A percentile compares a stretch with the other conserved stretches of the same genome.
These are phyloP conservation scores for Claviceps spartinae DNA, from an alignment of 2,329 filamentous ascomycete species.

Conservation along the genomic window DNA sequence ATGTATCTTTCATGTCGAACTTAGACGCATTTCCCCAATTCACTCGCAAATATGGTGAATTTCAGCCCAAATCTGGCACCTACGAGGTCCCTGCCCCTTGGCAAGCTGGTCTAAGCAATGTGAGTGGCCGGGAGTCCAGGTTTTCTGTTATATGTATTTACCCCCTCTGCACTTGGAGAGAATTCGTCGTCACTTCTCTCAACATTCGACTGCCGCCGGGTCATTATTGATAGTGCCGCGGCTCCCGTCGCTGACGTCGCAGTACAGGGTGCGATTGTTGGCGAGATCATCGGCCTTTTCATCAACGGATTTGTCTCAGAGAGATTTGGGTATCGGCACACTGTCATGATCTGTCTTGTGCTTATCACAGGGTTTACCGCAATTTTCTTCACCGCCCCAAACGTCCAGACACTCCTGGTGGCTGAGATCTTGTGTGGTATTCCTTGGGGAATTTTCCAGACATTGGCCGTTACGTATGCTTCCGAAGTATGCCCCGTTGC, in stretches of 20 bases:
- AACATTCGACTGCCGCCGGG: not conserved
- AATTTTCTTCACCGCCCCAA: constrained; percentile 52
- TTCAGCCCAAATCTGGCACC: constrained; percentile 24
- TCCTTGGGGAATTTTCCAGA: constrained; percentile 47
- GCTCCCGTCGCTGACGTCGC: not conserved
- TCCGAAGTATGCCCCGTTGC: constrained; percentile 61
- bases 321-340: constrained; percentile 53
- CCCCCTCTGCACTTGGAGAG: not conserved
- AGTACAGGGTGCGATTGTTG: constrained; percentile 19
- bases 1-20: constrained; percentile 3
- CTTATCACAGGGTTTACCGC: constrained; percentile 43
- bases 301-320: constrained; percentile 54
- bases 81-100: constrained; percentile 47
- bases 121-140: constrained; percentile 12
- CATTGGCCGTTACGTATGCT: constrained; percentile 50
- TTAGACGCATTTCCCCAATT: constrained; percentile 42
- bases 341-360: constrained; percentile 44
- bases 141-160: not conserved
- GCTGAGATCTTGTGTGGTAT: constrained; percentile 52
- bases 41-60: constrained; percentile 42
- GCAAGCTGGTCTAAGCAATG: constrained; percentile 48
- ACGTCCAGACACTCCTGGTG: constrained; percentile 42
- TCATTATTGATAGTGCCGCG: not conserved
- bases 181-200: not conserved
- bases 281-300: constrained; percentile 53